A percentile compares a stretch with the other conserved stretches of the same genome.
Conservation (phyloP, 2,329 filamentous ascomycete genomes). For the Colletotrichum scovillei region DNA sequence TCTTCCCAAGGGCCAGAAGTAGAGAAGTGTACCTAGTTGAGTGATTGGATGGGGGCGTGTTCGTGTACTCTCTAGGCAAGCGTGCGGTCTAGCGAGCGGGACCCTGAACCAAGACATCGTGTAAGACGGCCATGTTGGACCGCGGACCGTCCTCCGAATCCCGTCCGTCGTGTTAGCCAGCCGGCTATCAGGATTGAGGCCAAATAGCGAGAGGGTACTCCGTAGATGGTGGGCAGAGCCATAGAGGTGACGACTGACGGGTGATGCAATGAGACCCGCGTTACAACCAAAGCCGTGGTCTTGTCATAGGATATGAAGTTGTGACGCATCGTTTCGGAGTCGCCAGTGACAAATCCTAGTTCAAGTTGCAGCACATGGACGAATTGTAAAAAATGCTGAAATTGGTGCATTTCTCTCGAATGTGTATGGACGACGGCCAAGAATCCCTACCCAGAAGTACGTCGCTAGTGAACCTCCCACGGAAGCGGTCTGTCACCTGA, state of each 20-base stretch:
- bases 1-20: neutral
- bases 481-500: slow-evolving; percentile 18
- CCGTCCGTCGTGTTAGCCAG: neutral
- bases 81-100: neutral
- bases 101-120: neutral
- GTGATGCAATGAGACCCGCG: slow-evolving; percentile 3
- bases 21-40: neutral
- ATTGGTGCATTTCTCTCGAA: neutral
- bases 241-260: neutral
- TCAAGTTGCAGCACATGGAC: neutral
- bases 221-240: neutral
- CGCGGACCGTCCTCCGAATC: neutral
- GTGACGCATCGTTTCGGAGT: neutral
- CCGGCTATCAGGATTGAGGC: neutral
- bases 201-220: neutral
- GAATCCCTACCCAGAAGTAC: neutral
- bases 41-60: neutral
- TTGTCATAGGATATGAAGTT: neutral
- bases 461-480: neutral
- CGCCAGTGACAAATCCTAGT: neutral
- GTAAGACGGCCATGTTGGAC: neutral
- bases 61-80: neutral
- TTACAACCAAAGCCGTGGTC: neutral
- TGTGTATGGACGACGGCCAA: neutral
- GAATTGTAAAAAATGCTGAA: neutral